Conservation (phyloP, 23 red algal species). For the Pyropia haitanensis region DNA sequence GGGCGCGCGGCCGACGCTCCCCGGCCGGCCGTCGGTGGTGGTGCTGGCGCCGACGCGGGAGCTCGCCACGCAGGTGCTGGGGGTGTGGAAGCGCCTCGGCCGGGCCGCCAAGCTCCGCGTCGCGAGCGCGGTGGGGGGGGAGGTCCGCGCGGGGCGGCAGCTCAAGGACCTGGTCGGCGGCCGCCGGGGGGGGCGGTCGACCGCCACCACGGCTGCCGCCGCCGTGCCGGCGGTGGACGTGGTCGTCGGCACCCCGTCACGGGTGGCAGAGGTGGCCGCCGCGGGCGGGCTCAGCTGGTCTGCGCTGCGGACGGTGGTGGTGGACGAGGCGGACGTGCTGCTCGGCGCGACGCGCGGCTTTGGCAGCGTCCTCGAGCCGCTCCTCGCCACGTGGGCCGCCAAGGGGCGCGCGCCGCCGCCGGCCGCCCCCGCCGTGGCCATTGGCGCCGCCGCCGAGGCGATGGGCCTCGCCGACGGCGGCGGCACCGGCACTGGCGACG, state of each 20-base stretch:
- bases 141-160: neutral
- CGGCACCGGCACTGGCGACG: too few species aligned
- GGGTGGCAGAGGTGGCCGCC: slow-evolving; percentile 7
- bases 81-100: slow-evolving; percentile 14
- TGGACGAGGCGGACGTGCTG: slow-evolving; percentile 53
- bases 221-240: slow-evolving; percentile 16
- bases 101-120: slow-evolving; percentile 27
- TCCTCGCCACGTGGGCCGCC: neutral
- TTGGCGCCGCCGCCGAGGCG: neutral
- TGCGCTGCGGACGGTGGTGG: slow-evolving; percentile 14
- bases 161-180: too few species aligned
- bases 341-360: slow-evolving; percentile 10
- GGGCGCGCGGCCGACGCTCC: too few species aligned
- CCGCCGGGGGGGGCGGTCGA: too few species aligned
- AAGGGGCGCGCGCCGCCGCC: neutral
- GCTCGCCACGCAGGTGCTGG: neutral
- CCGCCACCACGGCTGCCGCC: too few species aligned
- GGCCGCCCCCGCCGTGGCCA: neutral
- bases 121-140: slow-evolving; percentile 11
- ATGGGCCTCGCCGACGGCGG: too few species aligned
- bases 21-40: too few species aligned
- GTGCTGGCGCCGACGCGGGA: too few species aligned
- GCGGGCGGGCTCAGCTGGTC: slow-evolving; percentile 15
- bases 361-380: neutral
- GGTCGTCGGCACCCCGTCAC: slow-evolving; percentile 28